A percentile compares a stretch with the other conserved stretches of the same genome.
Conservation (phyloP, 768 basidiomycete species). For the Ephemerocybe angulata region DNA sequence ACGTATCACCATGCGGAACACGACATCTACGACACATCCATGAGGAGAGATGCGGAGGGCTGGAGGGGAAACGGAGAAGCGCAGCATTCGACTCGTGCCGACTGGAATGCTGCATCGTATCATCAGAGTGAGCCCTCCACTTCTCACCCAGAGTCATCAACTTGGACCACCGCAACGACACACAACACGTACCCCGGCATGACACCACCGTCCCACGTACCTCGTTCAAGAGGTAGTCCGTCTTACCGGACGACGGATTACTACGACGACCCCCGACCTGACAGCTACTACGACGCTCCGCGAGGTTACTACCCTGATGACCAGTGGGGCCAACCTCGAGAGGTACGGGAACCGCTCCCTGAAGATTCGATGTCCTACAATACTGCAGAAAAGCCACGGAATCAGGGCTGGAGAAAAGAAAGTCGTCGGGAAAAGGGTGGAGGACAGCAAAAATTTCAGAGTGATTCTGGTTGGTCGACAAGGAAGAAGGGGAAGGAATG, state of each 20-base stretch:
- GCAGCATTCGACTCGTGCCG: conserved; percentile 40
- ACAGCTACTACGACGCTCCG: background rate
- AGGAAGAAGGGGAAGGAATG: conserved; percentile 46
- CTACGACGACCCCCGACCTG: background rate
- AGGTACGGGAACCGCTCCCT: conserved; percentile 19
- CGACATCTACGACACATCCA: conserved; percentile 43
- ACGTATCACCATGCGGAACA: conserved; percentile 49
- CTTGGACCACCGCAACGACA: conserved; percentile 35
- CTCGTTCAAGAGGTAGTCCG: background rate
- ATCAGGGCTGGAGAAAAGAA: conserved; percentile 34
- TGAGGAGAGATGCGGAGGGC: conserved; percentile 42
- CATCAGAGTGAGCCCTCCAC: conserved; percentile 40
- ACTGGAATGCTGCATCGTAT: conserved; percentile 50
- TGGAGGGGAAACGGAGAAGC: conserved; percentile 43
- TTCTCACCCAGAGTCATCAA: conserved; percentile 45
- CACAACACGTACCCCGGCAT: conserved; percentile 24
- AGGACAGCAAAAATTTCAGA: conserved; percentile 33
- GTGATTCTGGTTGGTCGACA: conserved; percentile 53
- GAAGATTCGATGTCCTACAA: conserved; percentile 37
- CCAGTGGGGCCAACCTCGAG: conserved; percentile 23
- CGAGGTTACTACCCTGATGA: conserved; percentile 35
- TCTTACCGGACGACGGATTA: conserved; percentile 4
- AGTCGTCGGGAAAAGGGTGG: conserved; percentile 37
- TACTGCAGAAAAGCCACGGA: conserved; percentile 29
- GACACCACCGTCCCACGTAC: background rate